A percentile compares a stretch with the other conserved stretches of the same genome.
phyloP scores from a whole-genome alignment of 192 early-diverging fungal genomes.

The Backusella circina region DNA sequence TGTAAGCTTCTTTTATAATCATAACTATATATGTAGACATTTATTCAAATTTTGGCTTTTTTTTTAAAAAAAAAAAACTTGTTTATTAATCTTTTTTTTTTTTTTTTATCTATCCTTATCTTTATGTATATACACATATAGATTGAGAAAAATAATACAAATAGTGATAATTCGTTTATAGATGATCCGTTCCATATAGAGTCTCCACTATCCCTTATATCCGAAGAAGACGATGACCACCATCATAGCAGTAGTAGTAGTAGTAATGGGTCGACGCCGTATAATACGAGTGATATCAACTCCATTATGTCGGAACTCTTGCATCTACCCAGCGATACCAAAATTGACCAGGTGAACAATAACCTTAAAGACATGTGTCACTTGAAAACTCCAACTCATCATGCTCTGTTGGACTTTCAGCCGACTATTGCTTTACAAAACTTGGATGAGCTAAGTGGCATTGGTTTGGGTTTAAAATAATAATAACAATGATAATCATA shows the following conservation, averaged over 20 bases:
- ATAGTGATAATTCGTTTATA: background rate
- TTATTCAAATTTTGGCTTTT: background rate
- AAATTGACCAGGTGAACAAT: background rate
- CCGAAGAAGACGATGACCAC: background rate
- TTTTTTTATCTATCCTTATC: background rate
- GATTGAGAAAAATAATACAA: background rate
- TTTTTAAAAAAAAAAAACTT: no score
- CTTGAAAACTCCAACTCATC: background rate
- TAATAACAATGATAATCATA: background rate
- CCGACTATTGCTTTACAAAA: background rate
- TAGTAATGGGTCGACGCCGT: background rate
- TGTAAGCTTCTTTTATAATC: background rate
- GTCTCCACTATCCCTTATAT: background rate
- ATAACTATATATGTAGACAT: background rate
- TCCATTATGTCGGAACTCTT: background rate
- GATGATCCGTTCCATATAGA: background rate
- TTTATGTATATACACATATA: background rate
- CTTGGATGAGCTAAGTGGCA: background rate
- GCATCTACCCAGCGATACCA: background rate
- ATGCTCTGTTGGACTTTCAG: background rate
- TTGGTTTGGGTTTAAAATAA: background rate
- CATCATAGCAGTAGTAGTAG: background rate
- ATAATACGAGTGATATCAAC: background rate
- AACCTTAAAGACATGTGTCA: background rate
- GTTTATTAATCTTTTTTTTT: background rate